Base-by-base conservation (phyloP, 2,329 filamentous ascomycete genomes). In the Aspergillus ibericus region DNA sequence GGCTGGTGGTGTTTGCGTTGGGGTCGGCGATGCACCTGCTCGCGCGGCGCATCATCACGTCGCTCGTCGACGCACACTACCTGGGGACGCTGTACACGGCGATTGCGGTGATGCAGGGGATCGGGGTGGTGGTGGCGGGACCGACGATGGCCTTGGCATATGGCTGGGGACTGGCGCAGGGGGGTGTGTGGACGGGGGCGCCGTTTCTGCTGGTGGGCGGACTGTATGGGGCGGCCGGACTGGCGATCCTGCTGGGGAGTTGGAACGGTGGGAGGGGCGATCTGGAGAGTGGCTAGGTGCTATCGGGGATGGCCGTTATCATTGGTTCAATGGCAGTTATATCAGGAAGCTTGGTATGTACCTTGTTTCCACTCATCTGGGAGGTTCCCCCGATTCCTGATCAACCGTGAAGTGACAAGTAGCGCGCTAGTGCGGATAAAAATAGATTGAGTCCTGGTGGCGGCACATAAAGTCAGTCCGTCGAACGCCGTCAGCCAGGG, bases 1-100 rank as follows among this genome's bases (percentile, higher is more conserved):
- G 4, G 36, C 67, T 27, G 48, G 69, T 22, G 48, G 18, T 72
- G 6, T 52, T 65, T 20, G 69, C 69, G 4, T 51, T 70, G 15
- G 70, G 70, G 16, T 56, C 63, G 1, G 63, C 64, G 1, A 72
- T 73, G 42, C 13, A 51, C 1, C 46, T 66, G 9, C 58, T 59
- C 5, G 59, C 60, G 6, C 66, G 71, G 36, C 70, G 67, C 58
- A 52, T 72, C 8, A 70, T 59, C n/a, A 70, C 70, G 7, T 56
- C 63, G 8, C 64, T 73, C 15, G 66, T 73, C 0, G 42, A 49
- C 2, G 60, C 65, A 5, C 63, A 67, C 13, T 66, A 72, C 18
- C 62, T 71, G 18, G 70, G 69, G 7, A 69, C 68, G 3, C 49
- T 74, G 27, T 72, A 72, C 35, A 63, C 71, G 12, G 65, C 65